Base-by-base conservation (phyloP, 495 filamentous ascomycete species). In the Tuber aestivum region DNA sequence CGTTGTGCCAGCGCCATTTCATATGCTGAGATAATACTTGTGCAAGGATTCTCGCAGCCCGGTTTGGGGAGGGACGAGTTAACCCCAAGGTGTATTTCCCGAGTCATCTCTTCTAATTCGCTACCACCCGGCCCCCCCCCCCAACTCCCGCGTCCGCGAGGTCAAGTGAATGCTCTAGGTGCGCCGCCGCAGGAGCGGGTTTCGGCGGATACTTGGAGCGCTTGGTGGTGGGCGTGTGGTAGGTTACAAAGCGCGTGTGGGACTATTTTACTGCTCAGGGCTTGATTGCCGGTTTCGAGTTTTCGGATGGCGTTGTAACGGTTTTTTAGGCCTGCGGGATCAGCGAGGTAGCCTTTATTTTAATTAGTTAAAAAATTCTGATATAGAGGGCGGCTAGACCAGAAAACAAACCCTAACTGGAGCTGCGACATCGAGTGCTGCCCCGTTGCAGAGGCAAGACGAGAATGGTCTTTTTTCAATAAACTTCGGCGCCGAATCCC, bases 181-280 rank as follows among this genome's bases (percentile, higher is more conserved):
- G 8, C 1, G 41, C 18, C 3, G 48, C 41, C 1, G 69, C 69
- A 32, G 81, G 75, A 41, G 75, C 74, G 3, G 83, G 78, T 38
- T 83, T 79, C 69, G 84, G 82, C 27, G 76, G 70, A 75, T 83
- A 86, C 84, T 92, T 89, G 42, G 86, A 86, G 74, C 85, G 84
- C 4, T 93, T 93, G 7, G 91, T 92, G 72, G 92, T 94, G 40
- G 91, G 87, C 12, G 94, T 97, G 81, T 95, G 97, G 82, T 96
- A 97, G 81, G 97, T 97, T 69, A 93, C 86, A 80, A 97, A 97
- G 4, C 93, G 87, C 16, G 94, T 87, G 71, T 88, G 69, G n/a
- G 86, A 72, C 81, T 72, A 56, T 42, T 78, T 75, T 35, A 69
- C 73, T 78, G 69, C 80, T 71, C 16, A 75, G 79, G 27, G 80